Evolutionary conservation across 352 stramenopile species (phyloP), one percentile per base, ranked within the genome.

Genomic region (Pythium aquatile): DNA sequence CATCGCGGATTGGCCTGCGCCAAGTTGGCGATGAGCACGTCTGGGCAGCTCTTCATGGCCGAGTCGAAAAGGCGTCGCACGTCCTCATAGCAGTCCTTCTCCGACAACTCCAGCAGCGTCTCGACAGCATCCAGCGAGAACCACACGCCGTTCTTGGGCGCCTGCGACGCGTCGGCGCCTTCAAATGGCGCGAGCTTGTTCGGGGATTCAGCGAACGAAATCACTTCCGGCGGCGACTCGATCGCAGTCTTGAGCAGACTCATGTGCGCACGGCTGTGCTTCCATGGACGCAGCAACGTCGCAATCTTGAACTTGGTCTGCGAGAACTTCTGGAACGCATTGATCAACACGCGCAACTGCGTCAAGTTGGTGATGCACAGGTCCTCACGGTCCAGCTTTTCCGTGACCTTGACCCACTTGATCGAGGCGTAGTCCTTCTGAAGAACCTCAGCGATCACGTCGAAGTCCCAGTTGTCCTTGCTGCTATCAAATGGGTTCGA

Each of bases 21-120:
- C 42, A 96, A 58, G 64, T 96, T 96, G 16, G 87, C 87, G 52
- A 96, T 96, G 55, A 96, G 68, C 30, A 96, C 85, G 61, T 96
- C 87, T 0, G 87, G 87, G 37, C 87, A 96, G 32, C 65, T 83
- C 68, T 93, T 91, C 83, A 93, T 94, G 3, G 85, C 83, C 14
- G 70, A 62, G 62, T 94, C 85, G 48, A 96, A 72, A 5, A 96
- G 65, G n/a, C 86, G 85, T 11, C 85, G 81, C 53, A 96, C 87
- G 44, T 92, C 81, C 7, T 79, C 82, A 53, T 96, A 96, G 58
- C 82, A 90, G 52, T 96, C 87, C 60, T 91, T 86, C 61, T 94
- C 82, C 56, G 85, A 93, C 5, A 94, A 72, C 29, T 81, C 77
- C 42, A 96, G 58, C 47, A 96, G 61, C 46, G 87, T 91, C 51